These are phyloP conservation scores for Cladophialophora yegresii DNA, from an alignment of 2,329 filamentous ascomycete species.

Conservation along the genomic window DNA sequence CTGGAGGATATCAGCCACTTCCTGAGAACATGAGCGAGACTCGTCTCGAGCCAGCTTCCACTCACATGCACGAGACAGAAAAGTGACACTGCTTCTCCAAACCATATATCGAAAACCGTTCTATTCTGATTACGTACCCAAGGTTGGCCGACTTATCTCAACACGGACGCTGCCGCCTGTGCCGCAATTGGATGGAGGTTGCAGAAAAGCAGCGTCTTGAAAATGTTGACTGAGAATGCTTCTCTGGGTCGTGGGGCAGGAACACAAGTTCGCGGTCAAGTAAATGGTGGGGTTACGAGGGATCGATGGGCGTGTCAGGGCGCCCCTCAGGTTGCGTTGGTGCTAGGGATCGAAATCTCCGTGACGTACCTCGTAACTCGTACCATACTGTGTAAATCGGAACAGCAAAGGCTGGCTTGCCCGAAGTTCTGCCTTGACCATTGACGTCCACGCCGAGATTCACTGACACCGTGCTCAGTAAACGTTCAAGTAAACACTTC, in stretches of 20 bases:
- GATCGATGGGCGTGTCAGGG: not conserved
- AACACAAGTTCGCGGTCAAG: not conserved
- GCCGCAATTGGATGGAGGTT: constrained; percentile 15
- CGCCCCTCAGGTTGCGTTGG: not conserved
- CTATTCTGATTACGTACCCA: constrained; percentile 28
- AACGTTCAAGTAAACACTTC: constrained; percentile 2
- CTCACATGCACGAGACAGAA: constrained; percentile 23
- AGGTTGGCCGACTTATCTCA: constrained; percentile 27
- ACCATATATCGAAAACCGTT: constrained; percentile 21
- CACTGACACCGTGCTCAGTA: not conserved
- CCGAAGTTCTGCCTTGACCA: constrained; percentile 1
- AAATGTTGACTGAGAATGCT: not conserved
- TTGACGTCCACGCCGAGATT: not conserved
- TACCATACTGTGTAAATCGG: too few relatives aligned
- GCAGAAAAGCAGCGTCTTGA: not conserved
- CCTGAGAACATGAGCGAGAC: not conserved
- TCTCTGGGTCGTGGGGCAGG: not conserved
- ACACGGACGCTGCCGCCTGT: not conserved
- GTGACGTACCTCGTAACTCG: not conserved
- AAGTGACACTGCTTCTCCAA: constrained; percentile 4
- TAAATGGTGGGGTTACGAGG: not conserved
- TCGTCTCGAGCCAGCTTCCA: not conserved
- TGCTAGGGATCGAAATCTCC: not conserved
- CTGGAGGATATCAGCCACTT: constrained; percentile 15
- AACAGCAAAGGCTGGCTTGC: not conserved